These are phyloP conservation scores for Pseudovirgaria hyperparasitica DNA, from an alignment of 2,329 filamentous ascomycete genomes.

Conservation along the genomic window DNA sequence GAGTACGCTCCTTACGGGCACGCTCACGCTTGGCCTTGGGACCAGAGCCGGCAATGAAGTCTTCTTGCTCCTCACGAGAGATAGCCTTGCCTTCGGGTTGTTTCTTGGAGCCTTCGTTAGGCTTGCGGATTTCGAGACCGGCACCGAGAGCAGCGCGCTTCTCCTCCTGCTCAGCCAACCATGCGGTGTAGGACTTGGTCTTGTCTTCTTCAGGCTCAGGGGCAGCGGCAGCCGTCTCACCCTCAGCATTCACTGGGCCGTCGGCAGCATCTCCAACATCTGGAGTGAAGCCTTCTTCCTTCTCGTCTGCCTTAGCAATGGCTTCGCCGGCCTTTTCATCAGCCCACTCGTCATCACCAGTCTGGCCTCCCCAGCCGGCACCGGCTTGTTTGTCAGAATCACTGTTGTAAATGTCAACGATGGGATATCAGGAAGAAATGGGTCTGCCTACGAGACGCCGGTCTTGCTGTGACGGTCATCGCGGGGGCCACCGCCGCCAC, in stretches of 20 bases:
- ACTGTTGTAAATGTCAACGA: slow-evolving; percentile 29
- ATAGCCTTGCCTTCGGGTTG: slow-evolving; percentile 72
- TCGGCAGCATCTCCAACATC: slow-evolving; percentile 18
- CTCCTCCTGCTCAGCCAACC: slow-evolving; percentile 62
- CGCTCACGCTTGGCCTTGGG: slow-evolving; percentile 75
- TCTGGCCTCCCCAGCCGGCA: slow-evolving; percentile 77
- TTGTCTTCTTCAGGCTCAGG: slow-evolving; percentile 62
- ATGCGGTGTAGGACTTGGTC: slow-evolving; percentile 79
- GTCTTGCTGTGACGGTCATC: slow-evolving; percentile 52
- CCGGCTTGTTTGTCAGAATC: slow-evolving; percentile 78
- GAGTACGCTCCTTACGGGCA: slow-evolving; percentile 83
- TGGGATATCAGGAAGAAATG: not conserved
- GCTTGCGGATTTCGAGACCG: slow-evolving; percentile 64
- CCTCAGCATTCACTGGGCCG: slow-evolving; percentile 35
- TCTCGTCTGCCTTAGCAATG: slow-evolving; percentile 76
- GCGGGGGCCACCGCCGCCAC: slow-evolving; percentile 34
- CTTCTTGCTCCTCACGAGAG: slow-evolving; percentile 47
- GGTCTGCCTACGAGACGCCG: slow-evolving; percentile 42
- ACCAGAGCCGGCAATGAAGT: slow-evolving; percentile 58
- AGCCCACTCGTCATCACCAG: slow-evolving; percentile 72
- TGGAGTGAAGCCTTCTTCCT: slow-evolving; percentile 37
- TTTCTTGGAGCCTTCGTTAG: slow-evolving; percentile 96
- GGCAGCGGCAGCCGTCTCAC: slow-evolving; percentile 28
- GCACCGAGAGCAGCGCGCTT: slow-evolving; percentile 63
- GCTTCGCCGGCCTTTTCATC: slow-evolving; percentile 87